Evolutionary conservation across 352 stramenopile species (phyloP).

Genomic region (Globisporangium lucens): DNA sequence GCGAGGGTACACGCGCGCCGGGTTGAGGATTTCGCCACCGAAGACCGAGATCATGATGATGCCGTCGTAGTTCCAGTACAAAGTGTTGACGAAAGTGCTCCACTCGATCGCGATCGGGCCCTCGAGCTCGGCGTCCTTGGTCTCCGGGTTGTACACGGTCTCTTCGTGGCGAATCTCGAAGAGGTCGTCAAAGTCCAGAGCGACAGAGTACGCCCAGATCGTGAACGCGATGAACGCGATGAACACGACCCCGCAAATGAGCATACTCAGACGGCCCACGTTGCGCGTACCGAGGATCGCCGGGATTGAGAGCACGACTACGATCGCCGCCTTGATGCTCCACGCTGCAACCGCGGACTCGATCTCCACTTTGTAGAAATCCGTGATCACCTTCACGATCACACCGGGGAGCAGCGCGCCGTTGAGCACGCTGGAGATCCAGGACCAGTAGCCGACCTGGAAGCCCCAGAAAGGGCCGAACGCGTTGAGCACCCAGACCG

Average conservation of each 20-base stretch:
- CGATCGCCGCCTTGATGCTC: slow-evolving; percentile 38
- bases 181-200: slow-evolving; percentile 33
- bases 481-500: slow-evolving; percentile 61
- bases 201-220: slow-evolving; percentile 33
- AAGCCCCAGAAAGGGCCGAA: slow-evolving; percentile 81
- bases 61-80: slow-evolving; percentile 96
- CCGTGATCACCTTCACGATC: slow-evolving; percentile 25
- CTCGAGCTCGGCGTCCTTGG: slow-evolving; percentile 20
- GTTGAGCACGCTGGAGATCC: slow-evolving; percentile 61
- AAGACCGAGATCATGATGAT: slow-evolving; percentile 91
- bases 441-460: slow-evolving; percentile 82
- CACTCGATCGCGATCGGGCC: slow-evolving; percentile 63
- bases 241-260: slow-evolving; percentile 31
- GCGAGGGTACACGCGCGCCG: slow-evolving; percentile 72
- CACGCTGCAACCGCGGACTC: slow-evolving; percentile 21
- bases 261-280: slow-evolving; percentile 29
- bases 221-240: slow-evolving; percentile 43
- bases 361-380: slow-evolving; percentile 33
- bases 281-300: slow-evolving; percentile 35
- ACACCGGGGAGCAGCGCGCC: slow-evolving; percentile 67
- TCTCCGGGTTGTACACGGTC: slow-evolving; percentile 15
- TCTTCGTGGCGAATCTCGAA: slow-evolving; percentile 36
- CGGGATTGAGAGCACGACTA: slow-evolving; percentile 30
- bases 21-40: slow-evolving; percentile 88
- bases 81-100: slow-evolving; percentile 87